A percentile compares a stretch with the other conserved stretches of the same genome.
Conservation (phyloP, 1,284 basidiomycete species). For the Fomitopsis pinicola region DNA sequence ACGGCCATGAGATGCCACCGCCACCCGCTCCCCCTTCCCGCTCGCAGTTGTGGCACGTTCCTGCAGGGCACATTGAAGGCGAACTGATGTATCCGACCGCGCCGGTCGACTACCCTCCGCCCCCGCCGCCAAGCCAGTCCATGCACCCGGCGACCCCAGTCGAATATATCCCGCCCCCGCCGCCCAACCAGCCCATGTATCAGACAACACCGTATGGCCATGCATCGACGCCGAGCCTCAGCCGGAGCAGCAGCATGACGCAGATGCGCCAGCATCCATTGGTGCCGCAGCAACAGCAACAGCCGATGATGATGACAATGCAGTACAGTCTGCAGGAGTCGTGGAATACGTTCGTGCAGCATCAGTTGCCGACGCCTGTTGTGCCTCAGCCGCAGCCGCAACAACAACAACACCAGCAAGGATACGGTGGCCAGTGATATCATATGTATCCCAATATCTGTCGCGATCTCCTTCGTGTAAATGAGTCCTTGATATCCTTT, state of each 20-base stretch:
- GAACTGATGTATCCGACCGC: constrained; percentile 5
- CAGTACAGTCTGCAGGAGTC: constrained; percentile 28
- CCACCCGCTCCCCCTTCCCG: constrained; percentile 2
- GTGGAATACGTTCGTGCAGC: constrained; percentile 31
- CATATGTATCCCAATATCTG: too few species aligned
- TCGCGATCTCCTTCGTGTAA: too few species aligned
- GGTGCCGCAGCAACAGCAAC: constrained; percentile 6
- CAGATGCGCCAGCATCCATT: constrained; percentile 8
- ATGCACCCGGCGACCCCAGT: constrained; percentile 2
- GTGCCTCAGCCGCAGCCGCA: background rate
- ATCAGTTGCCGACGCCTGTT: constrained; percentile 23
- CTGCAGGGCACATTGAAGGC: constrained; percentile 1
- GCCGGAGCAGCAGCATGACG: constrained; percentile 5
- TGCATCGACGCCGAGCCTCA: constrained; percentile 6
- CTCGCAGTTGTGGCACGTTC: constrained; percentile 15
- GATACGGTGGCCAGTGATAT: background rate
- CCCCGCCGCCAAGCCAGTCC: background rate
- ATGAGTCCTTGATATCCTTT: too few species aligned
- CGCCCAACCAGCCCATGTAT: background rate
- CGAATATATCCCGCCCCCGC: background rate
- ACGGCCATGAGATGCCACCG: constrained; percentile 1
- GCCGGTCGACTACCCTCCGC: background rate
- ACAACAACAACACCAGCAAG: background rate
- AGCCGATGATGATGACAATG: constrained; percentile 9
- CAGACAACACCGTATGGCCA: constrained; percentile 1